These are phyloP conservation scores for Aspergillus coremiiformis DNA, from an alignment of 495 filamentous ascomycete species.

Conservation along the genomic window DNA sequence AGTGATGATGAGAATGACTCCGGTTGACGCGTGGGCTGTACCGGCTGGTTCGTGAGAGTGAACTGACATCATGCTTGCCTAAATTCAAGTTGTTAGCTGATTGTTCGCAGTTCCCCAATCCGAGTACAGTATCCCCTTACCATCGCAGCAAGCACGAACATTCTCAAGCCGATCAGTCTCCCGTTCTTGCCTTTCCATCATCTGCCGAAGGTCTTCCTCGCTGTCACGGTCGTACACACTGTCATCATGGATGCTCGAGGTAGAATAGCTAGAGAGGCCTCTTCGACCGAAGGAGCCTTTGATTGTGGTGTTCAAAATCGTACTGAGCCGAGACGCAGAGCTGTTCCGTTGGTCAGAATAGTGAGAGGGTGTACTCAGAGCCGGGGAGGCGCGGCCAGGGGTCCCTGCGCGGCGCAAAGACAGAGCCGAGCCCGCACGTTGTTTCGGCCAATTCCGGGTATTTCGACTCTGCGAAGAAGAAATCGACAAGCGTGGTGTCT, in stretches of 20 bases:
- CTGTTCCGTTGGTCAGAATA: conserved; percentile 36
- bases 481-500: conserved; percentile 57
- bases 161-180: conserved; percentile 80
- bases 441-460: conserved; percentile 50
- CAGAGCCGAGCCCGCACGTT: conserved; percentile 38
- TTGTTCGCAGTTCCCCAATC: background rate
- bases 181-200: conserved; percentile 66
- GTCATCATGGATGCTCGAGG: conserved; percentile 56
- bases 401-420: conserved; percentile 39
- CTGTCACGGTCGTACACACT: conserved; percentile 62
- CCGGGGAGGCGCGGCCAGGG: conserved; percentile 35
- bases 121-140: conserved; percentile 38
- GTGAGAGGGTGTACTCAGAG: conserved; percentile 35
- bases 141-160: conserved; percentile 94
- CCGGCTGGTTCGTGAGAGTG: conserved; percentile 39
- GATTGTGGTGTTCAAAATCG: conserved; percentile 38
- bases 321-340: conserved; percentile 39
- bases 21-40: conserved; percentile 38
- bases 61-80: conserved; percentile 60
- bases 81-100: conserved; percentile 19
- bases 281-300: conserved; percentile 39
- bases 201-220: conserved; percentile 68
- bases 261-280: conserved; percentile 27
- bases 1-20: conserved; percentile 31
- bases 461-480: conserved; percentile 77